Evolutionary conservation across 116 monocot genomes (phyloP).

Genomic region (Iris pallida): DNA sequence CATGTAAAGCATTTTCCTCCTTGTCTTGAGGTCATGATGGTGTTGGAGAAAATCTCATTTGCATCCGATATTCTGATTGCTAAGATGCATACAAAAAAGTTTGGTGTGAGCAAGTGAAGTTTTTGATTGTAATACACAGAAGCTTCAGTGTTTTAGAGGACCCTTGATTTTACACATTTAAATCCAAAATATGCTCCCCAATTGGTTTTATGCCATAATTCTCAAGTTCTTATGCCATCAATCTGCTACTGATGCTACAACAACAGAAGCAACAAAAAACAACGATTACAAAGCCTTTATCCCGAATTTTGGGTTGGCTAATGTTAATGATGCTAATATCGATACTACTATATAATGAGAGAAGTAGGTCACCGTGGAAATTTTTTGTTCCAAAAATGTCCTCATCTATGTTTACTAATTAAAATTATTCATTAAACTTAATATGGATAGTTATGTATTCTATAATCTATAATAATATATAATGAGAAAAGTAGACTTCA

Average conservation of each 20-base stretch:
- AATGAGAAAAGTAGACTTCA: no score
- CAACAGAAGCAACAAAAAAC: not conserved
- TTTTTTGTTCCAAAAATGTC: no score
- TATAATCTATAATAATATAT: no score
- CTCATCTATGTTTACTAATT: no score
- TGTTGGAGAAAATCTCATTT: not conserved
- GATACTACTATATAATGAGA: no score
- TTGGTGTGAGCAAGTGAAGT: not conserved
- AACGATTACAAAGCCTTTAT: not conserved
- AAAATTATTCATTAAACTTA: no score
- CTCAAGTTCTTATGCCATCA: not conserved
- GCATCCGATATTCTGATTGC: not conserved
- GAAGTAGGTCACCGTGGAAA: no score
- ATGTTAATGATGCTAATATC: no score
- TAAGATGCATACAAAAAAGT: not conserved
- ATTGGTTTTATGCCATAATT: not conserved
- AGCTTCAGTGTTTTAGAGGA: not conserved
- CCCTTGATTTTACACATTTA: not conserved
- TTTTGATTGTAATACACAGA: not conserved
- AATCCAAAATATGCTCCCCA: not conserved
- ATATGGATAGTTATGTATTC: no score
- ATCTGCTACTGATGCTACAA: not conserved
- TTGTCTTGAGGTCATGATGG: slow-evolving; percentile 5
- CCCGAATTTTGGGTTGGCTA: no score
- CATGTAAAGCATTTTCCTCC: not conserved